Evolutionary conservation across 2,329 filamentous ascomycete species (phyloP).

Genomic region (Cladophialophora chaetospira): DNA sequence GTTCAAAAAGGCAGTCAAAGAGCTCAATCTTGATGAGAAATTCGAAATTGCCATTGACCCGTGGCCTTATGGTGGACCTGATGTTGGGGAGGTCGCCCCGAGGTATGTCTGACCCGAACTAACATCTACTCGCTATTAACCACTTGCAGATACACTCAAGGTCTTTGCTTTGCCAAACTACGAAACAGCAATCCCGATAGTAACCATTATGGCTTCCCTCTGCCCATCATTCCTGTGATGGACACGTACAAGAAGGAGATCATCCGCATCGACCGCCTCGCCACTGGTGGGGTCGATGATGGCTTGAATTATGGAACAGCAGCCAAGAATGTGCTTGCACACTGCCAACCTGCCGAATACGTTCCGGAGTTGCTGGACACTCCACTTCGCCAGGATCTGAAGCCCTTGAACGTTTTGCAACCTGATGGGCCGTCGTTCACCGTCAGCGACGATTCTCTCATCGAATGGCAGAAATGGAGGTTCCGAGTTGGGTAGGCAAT

Average conservation of each 20-base stretch:
- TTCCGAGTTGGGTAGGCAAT: conserved; percentile 61
- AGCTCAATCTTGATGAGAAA: conserved; percentile 56
- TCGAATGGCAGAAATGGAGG: conserved; percentile 68
- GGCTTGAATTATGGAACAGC: conserved; percentile 45
- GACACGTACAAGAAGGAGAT: conserved; percentile 58
- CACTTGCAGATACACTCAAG: conserved; percentile 52
- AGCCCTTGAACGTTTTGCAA: conserved; percentile 73
- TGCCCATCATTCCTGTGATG: conserved; percentile 62
- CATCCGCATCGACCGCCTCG: conserved; percentile 60
- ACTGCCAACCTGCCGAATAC: conserved; percentile 57
- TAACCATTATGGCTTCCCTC: conserved; percentile 64
- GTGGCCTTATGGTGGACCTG: conserved; percentile 59
- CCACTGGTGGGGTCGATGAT: conserved; percentile 54
- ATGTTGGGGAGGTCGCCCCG: conserved; percentile 51
- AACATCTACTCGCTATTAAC: background rate
- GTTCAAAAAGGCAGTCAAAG: conserved; percentile 55
- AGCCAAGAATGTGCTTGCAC: conserved; percentile 52
- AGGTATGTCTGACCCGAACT: conserved; percentile 40
- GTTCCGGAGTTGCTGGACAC: conserved; percentile 51
- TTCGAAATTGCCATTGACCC: conserved; percentile 60
- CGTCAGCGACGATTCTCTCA: conserved; percentile 51
- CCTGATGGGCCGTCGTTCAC: conserved; percentile 68
- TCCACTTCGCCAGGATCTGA: conserved; percentile 56
- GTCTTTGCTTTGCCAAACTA: conserved; percentile 54
- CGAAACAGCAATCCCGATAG: conserved; percentile 54